These are phyloP conservation scores for Termitomyces sp. DNA, from an alignment of 768 basidiomycete genomes.

Conservation along the genomic window DNA sequence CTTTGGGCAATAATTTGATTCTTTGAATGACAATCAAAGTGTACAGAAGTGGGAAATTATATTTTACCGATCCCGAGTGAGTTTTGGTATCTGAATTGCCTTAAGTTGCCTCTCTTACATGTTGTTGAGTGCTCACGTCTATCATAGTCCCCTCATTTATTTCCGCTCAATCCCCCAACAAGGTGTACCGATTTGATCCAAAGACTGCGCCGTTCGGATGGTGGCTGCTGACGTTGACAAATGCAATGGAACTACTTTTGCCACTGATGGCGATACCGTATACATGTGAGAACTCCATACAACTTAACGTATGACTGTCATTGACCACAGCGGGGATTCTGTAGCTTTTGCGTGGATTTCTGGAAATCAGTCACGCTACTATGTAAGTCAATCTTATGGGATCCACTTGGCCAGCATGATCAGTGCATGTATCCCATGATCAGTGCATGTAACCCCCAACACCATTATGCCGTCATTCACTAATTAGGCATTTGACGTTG, in stretches of 20 bases:
- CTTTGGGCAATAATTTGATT: slow-evolving; percentile 78
- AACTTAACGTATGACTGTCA: too few relatives aligned
- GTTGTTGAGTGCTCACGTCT: neutral
- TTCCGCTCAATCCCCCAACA: slow-evolving; percentile 65
- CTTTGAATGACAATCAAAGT: slow-evolving; percentile 78
- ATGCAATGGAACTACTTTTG: slow-evolving; percentile 68
- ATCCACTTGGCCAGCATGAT: neutral
- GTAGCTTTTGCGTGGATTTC: slow-evolving; percentile 38
- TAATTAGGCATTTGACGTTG: slow-evolving; percentile 69
- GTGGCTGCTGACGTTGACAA: slow-evolving; percentile 71
- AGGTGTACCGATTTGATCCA: slow-evolving; percentile 75
- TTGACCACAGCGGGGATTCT: too few relatives aligned
- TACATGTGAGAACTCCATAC: slow-evolving; percentile 39
- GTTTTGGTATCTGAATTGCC: slow-evolving; percentile 15
- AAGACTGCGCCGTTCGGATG: slow-evolving; percentile 57
- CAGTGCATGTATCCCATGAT: too few relatives aligned
- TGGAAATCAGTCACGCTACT: slow-evolving; percentile 50
- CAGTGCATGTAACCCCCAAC: too few relatives aligned
- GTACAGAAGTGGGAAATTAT: slow-evolving; percentile 63
- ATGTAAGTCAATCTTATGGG: slow-evolving; percentile 38
- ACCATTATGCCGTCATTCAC: neutral
- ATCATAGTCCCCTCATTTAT: slow-evolving; percentile 52
- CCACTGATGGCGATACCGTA: slow-evolving; percentile 54
- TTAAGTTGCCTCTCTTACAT: neutral
- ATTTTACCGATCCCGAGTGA: slow-evolving; percentile 72